Evolutionary conservation across 2,329 filamentous ascomycete species (phyloP), one percentile per base, ranked within the genome.

Genomic region (Diaporthe vexans): DNA sequence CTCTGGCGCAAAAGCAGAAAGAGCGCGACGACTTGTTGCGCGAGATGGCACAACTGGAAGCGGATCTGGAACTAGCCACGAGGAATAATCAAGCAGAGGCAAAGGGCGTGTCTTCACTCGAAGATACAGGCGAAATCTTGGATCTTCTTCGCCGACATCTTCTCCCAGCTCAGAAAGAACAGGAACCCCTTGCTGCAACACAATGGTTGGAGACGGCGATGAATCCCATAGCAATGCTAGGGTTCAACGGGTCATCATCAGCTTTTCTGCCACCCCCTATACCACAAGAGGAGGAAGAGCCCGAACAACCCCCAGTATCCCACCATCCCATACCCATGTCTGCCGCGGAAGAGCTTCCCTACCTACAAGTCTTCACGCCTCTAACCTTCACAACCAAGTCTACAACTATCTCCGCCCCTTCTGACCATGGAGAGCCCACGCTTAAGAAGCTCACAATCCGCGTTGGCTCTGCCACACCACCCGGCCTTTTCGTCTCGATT

Each of bases 311-410:
- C 2, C 81, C 88, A 0, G 84, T 88, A 10, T 94, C 92, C 1
- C 94, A 95, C 79, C 88, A 90, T 69, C 94, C 93, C 0, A 79
- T 91, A 1, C 86, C 86, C 1, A 86, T 95, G 83, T 87, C 89
- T 0, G 86, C 93, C 1, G 85, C 88, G 0, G 90, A 95, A 75
- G 90, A 93, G 67, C 83, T 93, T 3, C 91, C 92, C 0, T 95
- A 93, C 77, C 86, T 95, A 0, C 89, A 93, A 59, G 86, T 93
- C 11, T 95, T 97, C 78, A 93, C 91, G 0, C 90, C 93, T 0
- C 87, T 97, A 19, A 85, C 85, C 0, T 91, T 94, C 73, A 86
- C 86, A 0, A 92, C 91, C 0, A 86, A 83, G 0, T 84, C 91
- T 19, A 82, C 85, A 0, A 81, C 88, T 0, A 78, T 90, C 2